Percentiles rank a stretch among this genome's conserved stretches.
phyloP scores from a whole-genome alignment of 164 flowering plant genomes.

The Chimonanthus praecox region DNA sequence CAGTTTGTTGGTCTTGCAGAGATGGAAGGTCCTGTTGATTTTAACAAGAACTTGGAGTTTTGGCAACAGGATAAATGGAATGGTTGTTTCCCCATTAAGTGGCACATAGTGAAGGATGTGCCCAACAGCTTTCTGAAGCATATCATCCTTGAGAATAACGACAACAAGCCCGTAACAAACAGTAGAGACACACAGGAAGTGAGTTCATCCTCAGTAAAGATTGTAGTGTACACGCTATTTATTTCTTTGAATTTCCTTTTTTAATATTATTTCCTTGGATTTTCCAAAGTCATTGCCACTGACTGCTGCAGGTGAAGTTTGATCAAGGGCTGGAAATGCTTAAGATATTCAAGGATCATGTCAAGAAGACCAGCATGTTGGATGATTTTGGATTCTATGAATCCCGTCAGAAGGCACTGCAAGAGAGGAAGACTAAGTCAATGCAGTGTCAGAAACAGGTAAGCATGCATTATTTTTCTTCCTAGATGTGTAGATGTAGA shows the following conservation, averaged over 20 bases:
- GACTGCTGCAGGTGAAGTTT: conserved; percentile 53
- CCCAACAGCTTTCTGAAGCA: conserved; percentile 79
- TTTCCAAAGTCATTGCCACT: no score
- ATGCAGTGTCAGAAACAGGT: conserved; percentile 68
- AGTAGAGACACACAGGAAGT: conserved; percentile 94
- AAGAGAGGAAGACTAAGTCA: conserved; percentile 70
- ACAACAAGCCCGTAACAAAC: conserved; percentile 85
- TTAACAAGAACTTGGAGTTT: conserved; percentile 61
- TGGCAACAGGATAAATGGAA: conserved; percentile 97
- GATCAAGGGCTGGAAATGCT: conserved; percentile 78
- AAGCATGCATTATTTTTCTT: conserved; percentile 4
- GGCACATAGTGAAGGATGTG: conserved; percentile 87
- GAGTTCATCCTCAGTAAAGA: neutral
- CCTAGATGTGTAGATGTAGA: no score
- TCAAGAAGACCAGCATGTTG: conserved; percentile 57
- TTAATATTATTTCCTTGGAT: no score
- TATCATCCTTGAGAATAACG: conserved; percentile 77
- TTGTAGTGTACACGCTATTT: neutral
- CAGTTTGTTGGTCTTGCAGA: conserved; percentile 90
- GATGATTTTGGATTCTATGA: conserved; percentile 91
- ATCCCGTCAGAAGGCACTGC: conserved; percentile 63
- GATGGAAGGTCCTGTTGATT: conserved; percentile 84
- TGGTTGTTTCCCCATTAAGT: conserved; percentile 80
- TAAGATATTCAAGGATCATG: conserved; percentile 71
- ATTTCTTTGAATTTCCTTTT: no score